Evolutionary conservation across 176 grass and related monocot species (phyloP), one percentile per base, ranked within the genome.

Genomic region (Juncus inflexus): DNA sequence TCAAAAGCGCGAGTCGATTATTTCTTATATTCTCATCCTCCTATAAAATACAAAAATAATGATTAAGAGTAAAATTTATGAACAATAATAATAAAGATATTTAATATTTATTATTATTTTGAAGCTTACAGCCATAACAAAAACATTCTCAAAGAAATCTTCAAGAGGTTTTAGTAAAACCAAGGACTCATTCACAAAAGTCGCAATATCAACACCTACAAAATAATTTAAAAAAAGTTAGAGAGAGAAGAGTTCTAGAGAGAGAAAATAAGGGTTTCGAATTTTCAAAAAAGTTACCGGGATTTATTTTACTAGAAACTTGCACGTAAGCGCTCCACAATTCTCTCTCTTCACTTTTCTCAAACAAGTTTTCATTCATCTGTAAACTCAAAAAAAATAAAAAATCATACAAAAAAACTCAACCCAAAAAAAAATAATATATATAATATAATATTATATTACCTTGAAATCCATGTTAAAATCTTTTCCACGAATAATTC

Each of bases 121-220:
- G n/a, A 77, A 28, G 42, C 87, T 83, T 84, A 96, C 92, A 64
- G 50, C 92, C 92, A 96, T 96, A 19, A 96, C 92, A 9, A 86
- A 96, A 16, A 96, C 87, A 35, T 81, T 89, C 57, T 83, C 82
- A 63, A 96, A 96, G 74, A 96, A 96, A 91, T 96, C 92, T 55
- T 96, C 84, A 35, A 96, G 71, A 7, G 92, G 87, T 50, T 83
- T 85, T 62, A 86, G 72, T 63, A 96, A 76, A 15, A 79, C 19
- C 50, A 91, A 57, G 53, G 92, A 96, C 19, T 82, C 84, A 37
- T 89, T 61, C 0, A 58, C 71, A 36, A 96, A 96, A 50, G 66
- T 77, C 81, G 73, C 79, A 50, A 96, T 67, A 71, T 85, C 77
- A 14, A 88, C 70, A 15, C 79, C 92, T 96, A 81, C 7, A 78